Percentiles rank a stretch among this genome's conserved stretches.
Conservation (phyloP, 1,139 yeast genomes). For the Diutina rugosa region DNA sequence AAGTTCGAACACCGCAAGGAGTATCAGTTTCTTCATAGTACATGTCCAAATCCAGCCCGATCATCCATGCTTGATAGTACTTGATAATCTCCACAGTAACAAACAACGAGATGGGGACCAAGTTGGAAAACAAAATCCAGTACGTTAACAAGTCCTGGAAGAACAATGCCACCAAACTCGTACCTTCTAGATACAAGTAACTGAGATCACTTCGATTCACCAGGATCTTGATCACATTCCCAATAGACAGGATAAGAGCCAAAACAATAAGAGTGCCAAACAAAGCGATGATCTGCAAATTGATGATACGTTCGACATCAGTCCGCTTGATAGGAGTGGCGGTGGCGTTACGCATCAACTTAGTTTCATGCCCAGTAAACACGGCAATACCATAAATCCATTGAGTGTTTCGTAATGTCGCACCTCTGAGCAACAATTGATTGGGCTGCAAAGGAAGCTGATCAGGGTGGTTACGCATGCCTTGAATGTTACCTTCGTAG, state of each 20-base stretch:
- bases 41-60: conserved; percentile 88
- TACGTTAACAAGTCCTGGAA: conserved; percentile 82
- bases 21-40: conserved; percentile 81
- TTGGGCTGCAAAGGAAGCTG: conserved; percentile 74
- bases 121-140: conserved; percentile 91
- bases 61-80: conserved; percentile 89
- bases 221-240: conserved; percentile 66
- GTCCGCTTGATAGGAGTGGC: conserved; percentile 97
- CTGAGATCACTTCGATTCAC: conserved; percentile 39
- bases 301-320: conserved; percentile 91
- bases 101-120: conserved; percentile 90
- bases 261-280: conserved; percentile 69
- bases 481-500: conserved; percentile 73
- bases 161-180: conserved; percentile 57
- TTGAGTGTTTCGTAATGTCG: conserved; percentile 84
- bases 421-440: conserved; percentile 86
- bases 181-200: conserved; percentile 60
- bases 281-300: conserved; percentile 78
- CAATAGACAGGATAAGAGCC: conserved; percentile 71
- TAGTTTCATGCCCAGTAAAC: conserved; percentile 97
- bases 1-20: conserved; percentile 90
- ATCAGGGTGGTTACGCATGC: conserved; percentile 32
- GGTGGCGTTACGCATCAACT: conserved; percentile 95
- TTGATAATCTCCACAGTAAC: conserved; percentile 94
- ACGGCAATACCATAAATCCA: conserved; percentile 93